Percentiles rank a stretch among this genome's conserved stretches.
These are phyloP conservation scores for Physcomitrium patens DNA, from an alignment of 225 moss, liverwort and hornwort species.

Conservation along the genomic window DNA sequence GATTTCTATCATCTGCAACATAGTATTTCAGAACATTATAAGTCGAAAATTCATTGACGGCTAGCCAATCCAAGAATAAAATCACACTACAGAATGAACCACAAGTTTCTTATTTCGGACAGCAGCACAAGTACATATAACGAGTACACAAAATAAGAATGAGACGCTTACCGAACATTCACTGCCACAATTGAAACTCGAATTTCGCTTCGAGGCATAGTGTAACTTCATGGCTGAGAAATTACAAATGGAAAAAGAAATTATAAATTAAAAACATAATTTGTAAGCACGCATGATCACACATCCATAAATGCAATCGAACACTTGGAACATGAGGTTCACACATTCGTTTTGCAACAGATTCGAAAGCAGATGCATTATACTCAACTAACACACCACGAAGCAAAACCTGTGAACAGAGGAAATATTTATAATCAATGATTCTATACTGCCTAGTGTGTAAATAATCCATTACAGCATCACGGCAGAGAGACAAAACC, in stretches of 20 bases:
- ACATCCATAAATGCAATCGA: no score
- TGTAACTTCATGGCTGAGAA: conserved; percentile 24
- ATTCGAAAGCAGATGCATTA: no score
- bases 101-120: not conserved
- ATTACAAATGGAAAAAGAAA: conserved; percentile 9
- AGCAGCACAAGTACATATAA: not conserved
- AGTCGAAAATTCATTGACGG: not conserved
- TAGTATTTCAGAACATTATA: not conserved
- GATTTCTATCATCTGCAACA: conserved; percentile 33
- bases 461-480: no score
- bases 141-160: not conserved
- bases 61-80: not conserved
- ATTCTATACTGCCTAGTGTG: no score
- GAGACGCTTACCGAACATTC: conserved; percentile 27
- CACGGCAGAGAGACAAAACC: no score
- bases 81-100: not conserved
- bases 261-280: not conserved
- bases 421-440: no score
- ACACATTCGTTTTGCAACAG: not conserved
- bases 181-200: conserved; percentile 26
- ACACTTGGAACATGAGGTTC: no score
- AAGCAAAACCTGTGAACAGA: no score
- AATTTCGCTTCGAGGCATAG: conserved; percentile 28
- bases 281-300: conserved; percentile 2
- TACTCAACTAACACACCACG: no score